These are phyloP conservation scores for Arthrobotrys sinensis DNA, from an alignment of 2,329 filamentous ascomycete genomes.

Conservation along the genomic window DNA sequence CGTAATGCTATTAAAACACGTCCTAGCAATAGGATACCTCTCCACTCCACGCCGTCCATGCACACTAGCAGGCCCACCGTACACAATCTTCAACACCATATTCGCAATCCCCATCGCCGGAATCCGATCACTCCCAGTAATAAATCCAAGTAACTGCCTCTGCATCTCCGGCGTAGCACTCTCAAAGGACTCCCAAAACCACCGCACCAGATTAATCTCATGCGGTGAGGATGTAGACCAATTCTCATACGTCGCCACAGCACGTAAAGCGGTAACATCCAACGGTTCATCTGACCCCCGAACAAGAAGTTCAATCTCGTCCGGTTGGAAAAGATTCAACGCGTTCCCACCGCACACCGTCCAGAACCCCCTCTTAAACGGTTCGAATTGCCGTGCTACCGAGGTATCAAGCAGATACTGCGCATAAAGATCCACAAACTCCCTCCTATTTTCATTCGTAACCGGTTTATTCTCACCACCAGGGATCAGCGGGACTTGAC, in stretches of 20 bases:
- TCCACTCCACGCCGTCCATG: slow-evolving; percentile 73
- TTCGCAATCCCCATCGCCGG: slow-evolving; percentile 88
- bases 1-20: slow-evolving; percentile 89
- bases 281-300: slow-evolving; percentile 87
- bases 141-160: slow-evolving; percentile 84
- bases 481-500: slow-evolving; percentile 79
- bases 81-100: slow-evolving; percentile 81
- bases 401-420: slow-evolving; percentile 83
- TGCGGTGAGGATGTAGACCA: slow-evolving; percentile 73
- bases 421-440: slow-evolving; percentile 89
- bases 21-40: slow-evolving; percentile 86
- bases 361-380: slow-evolving; percentile 94
- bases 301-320: slow-evolving; percentile 91
- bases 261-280: slow-evolving; percentile 81
- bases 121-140: slow-evolving; percentile 91
- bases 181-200: slow-evolving; percentile 91
- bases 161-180: slow-evolving; percentile 78
- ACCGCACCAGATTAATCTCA: slow-evolving; percentile 76
- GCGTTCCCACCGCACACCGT: slow-evolving; percentile 92
- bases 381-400: slow-evolving; percentile 87
- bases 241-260: slow-evolving; percentile 85
- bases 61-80: slow-evolving; percentile 72
- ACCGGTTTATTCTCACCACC: slow-evolving; percentile 82
- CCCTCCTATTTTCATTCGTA: slow-evolving; percentile 85
- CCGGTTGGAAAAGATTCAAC: slow-evolving; percentile 83